Conservation (phyloP, 345 rosid species). For the Barbarea vulgaris region DNA sequence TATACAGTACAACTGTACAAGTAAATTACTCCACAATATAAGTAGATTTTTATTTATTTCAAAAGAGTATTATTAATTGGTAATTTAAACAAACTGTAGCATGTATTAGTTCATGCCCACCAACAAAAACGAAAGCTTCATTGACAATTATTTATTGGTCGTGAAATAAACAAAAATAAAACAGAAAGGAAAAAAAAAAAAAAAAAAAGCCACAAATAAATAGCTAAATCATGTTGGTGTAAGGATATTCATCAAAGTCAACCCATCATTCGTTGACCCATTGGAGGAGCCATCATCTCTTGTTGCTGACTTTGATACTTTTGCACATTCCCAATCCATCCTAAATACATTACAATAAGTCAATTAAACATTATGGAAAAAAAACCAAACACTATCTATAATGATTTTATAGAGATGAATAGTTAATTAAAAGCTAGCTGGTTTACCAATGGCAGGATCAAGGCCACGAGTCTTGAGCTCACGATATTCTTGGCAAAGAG, state of each 20-base stretch:
- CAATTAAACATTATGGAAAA: neutral
- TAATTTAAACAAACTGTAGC: neutral
- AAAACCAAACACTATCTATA: no score
- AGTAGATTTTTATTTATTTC: neutral
- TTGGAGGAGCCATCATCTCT: constrained; percentile 44
- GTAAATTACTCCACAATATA: neutral
- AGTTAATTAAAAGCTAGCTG: no score
- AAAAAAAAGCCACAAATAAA: neutral
- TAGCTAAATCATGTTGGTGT: constrained; percentile 6
- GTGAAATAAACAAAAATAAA: neutral
- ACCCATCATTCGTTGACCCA: constrained; percentile 43
- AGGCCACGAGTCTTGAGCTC: constrained; percentile 54
- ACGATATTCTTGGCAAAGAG: constrained; percentile 61
- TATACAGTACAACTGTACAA: no score
- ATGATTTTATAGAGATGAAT: no score
- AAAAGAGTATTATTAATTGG: neutral
- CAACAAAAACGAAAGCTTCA: constrained; percentile 26
- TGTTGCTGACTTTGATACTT: constrained; percentile 31
- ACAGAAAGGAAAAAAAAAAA: neutral
- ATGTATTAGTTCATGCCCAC: constrained; percentile 15
- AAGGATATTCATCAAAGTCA: neutral
- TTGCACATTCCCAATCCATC: constrained; percentile 40
- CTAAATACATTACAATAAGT: constrained; percentile 16
- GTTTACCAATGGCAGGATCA: constrained; percentile 54
- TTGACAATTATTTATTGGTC: constrained; percentile 14